These are phyloP conservation scores for Russula compacta DNA, from an alignment of 768 basidiomycete species.

Conservation along the genomic window DNA sequence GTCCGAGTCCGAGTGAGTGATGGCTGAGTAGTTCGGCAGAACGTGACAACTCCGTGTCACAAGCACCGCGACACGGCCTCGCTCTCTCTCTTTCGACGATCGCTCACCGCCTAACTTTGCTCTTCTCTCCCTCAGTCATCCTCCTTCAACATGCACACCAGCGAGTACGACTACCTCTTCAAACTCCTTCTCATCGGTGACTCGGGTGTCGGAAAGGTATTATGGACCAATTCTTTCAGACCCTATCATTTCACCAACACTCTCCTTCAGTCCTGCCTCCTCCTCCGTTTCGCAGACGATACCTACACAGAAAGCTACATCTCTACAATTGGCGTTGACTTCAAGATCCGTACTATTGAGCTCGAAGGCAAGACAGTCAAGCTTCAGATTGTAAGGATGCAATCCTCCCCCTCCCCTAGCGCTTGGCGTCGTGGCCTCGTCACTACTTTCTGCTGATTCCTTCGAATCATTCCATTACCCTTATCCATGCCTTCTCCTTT, in stretches of 20 bases:
- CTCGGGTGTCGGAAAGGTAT: slow-evolving; percentile 90
- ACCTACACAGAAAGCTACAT: slow-evolving; percentile 98
- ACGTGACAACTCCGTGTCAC: slow-evolving; percentile 34
- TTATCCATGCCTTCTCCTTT: background rate
- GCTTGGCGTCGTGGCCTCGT: background rate
- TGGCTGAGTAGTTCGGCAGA: background rate
- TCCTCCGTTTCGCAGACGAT: slow-evolving; percentile 91
- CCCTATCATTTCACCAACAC: background rate
- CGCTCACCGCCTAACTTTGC: slow-evolving; percentile 7
- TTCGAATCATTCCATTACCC: background rate
- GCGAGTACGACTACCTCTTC: slow-evolving; percentile 94
- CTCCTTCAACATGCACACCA: slow-evolving; percentile 63
- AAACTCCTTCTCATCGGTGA: slow-evolving; percentile 93
- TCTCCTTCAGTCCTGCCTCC: slow-evolving; percentile 72
- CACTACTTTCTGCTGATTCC: background rate
- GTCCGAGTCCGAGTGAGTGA: background rate
- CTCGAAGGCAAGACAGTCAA: slow-evolving; percentile 98
- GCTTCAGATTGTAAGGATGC: slow-evolving; percentile 81
- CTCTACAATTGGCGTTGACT: slow-evolving; percentile 96
- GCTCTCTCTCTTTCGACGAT: background rate
- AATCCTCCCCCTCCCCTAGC: background rate
- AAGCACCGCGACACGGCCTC: slow-evolving; percentile 23
- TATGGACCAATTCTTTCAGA: slow-evolving; percentile 23
- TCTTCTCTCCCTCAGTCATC: slow-evolving; percentile 3
- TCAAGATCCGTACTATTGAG: slow-evolving; percentile 98